Evolutionary conservation across 345 rosid genomes (phyloP).

Genomic region (Euphorbia peplus): DNA sequence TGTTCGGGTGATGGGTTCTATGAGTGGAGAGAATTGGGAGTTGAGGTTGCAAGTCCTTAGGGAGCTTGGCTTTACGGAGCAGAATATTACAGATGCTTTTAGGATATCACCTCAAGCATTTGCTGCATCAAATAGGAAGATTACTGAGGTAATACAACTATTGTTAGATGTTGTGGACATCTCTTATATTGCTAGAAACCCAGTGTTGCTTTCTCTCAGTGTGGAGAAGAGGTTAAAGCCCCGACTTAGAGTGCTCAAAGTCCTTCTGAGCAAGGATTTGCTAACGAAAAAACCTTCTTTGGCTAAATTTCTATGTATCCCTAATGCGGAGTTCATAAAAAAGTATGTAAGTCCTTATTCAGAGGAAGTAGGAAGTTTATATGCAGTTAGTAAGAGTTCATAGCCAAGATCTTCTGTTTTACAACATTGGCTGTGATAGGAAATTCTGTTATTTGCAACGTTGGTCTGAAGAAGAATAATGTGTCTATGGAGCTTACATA

Average conservation of each 20-base stretch:
- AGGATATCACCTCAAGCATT: background rate
- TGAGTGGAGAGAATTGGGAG: background rate
- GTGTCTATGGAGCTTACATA: background rate
- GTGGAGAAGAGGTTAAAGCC: background rate
- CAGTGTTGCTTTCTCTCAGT: background rate
- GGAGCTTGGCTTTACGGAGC: background rate
- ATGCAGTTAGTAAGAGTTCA: background rate
- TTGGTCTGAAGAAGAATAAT: background rate
- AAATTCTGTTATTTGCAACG: constrained; percentile 4
- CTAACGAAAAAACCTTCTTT: background rate
- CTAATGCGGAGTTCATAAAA: background rate
- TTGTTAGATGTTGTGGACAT: background rate
- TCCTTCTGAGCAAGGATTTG: background rate
- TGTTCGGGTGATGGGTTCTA: background rate
- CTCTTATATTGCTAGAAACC: background rate
- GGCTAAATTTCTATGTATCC: background rate
- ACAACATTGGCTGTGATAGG: constrained; percentile 2
- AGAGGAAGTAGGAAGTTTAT: background rate
- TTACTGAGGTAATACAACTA: background rate
- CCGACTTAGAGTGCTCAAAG: background rate
- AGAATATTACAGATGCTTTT: background rate
- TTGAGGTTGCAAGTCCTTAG: background rate
- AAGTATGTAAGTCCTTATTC: background rate
- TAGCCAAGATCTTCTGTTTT: background rate
- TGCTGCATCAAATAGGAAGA: background rate